phyloP scores from a whole-genome alignment of 2,329 filamentous ascomycete genomes.

The Botrytis pseudocinerea region DNA sequence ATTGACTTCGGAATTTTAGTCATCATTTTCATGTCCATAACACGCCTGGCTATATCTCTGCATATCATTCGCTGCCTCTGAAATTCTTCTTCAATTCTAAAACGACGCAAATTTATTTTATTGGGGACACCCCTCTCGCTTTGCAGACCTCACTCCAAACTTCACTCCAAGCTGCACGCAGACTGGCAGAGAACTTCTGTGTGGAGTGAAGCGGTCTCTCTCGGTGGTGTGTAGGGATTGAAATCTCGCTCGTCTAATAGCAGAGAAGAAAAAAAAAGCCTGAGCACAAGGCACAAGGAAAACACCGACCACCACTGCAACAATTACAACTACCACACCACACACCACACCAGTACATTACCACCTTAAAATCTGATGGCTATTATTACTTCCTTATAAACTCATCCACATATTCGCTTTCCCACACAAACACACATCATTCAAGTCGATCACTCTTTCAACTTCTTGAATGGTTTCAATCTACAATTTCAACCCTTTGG shows the following conservation, averaged over 20 bases:
- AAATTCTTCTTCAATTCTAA: background rate
- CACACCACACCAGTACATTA: background rate
- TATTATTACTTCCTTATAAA: background rate
- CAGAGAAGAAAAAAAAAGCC: background rate
- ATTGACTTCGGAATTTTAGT: background rate
- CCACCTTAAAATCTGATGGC: too few species aligned
- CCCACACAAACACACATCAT: slow-evolving; percentile 1
- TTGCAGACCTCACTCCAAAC: background rate
- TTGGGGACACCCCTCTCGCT: background rate
- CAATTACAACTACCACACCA: background rate
- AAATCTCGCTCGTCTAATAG: background rate
- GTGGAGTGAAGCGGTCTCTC: background rate
- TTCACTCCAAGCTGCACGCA: background rate
- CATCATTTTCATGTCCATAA: background rate
- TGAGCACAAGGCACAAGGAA: slow-evolving; percentile 11
- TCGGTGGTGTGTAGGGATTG: background rate
- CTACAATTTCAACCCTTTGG: background rate
- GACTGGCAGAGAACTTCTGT: too few species aligned
- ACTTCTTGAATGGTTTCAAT: slow-evolving; percentile 21
- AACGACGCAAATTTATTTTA: slow-evolving; percentile 2
- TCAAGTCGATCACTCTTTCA: slow-evolving; percentile 23
- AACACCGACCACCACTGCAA: background rate
- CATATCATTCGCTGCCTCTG: background rate
- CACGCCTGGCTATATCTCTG: too few species aligned
- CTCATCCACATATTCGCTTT: background rate